Evolutionary conservation across 768 basidiomycete species (phyloP), one percentile per base, ranked within the genome.

Genomic region (Russula sp.): DNA sequence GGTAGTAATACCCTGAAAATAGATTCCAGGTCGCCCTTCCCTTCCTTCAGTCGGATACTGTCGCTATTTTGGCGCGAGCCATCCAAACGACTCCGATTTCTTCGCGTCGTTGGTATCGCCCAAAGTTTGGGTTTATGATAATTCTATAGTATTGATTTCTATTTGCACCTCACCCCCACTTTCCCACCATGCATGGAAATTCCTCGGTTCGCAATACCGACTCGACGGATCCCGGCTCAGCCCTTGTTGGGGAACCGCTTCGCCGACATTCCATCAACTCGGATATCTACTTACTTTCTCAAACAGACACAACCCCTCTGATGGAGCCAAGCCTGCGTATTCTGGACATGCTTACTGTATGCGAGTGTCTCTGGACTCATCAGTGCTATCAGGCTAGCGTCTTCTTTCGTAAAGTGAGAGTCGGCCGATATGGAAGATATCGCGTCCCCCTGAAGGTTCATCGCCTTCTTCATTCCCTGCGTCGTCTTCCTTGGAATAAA

Each of bases 21-120:
- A 9, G 9, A 48, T 48, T 27, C 4, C 6, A 50, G 51, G 48
- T 54, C 51, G 51, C 53, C 42, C 34, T 34, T 59, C 42, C 32
- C 32, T 34, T 54, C 51, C 57, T 54, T 45, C 51, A 22, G 16
- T 39, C 57, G 57, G 62, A 57, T 27, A 20, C 11, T 53, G 44
- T 8, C 37, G 37, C 37, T 27, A 27, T 27, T 27, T 27, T 27
- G 37, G 37, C 11, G 37, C 37, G 37, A 8, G 42, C 18, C 42
- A 49, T 49, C 9, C 20, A 32, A 35, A 39, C 13, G 31, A 32
- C 31, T 52, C 58, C 50, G 50, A 52, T 59, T 39, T 32, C 40
- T 51, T 37, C 57, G 22, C 57, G 10, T 57, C 16, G n/a, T 49
- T 48, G 13, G 18, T 6, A 27, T 40, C 20, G 20, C 11, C 27